Conservation (phyloP, 352 stramenopile genomes). For the Pythium utonaiense region DNA sequence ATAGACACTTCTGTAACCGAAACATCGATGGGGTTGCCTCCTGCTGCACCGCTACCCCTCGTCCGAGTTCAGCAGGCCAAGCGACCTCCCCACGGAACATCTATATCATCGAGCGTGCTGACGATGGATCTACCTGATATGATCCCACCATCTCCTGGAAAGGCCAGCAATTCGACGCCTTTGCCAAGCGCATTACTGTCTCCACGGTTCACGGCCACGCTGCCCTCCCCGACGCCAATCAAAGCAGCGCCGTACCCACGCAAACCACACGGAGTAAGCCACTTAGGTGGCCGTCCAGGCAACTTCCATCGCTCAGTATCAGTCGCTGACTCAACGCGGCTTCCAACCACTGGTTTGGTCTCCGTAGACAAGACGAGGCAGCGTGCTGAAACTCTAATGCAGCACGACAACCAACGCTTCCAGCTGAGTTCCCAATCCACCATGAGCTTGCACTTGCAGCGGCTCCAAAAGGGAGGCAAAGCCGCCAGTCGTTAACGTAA, state of each 20-base stretch:
- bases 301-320: constrained; percentile 4
- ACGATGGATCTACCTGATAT: constrained; percentile 2
- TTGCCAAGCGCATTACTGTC: background rate
- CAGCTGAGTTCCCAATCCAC: constrained; percentile 4
- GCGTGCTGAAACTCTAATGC: constrained; percentile 9
- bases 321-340: background rate
- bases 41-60: background rate
- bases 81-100: background rate
- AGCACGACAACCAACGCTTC: background rate
- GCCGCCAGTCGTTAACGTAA: constrained; percentile 10
- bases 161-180: background rate
- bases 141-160: background rate
- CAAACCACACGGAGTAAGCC: background rate
- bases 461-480: constrained; percentile 19
- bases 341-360: background rate
- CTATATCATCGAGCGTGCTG: background rate
- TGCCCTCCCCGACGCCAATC: background rate
- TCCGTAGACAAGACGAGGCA: constrained; percentile 18
- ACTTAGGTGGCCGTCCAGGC: background rate
- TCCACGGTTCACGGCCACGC: background rate
- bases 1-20: background rate
- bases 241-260: background rate
- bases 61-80: background rate
- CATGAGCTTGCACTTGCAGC: constrained; percentile 16
- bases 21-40: background rate